Percentiles rank a stretch among this genome's conserved stretches.
Conservation (phyloP, 495 filamentous ascomycete species). For the Penicillium desertorum region DNA sequence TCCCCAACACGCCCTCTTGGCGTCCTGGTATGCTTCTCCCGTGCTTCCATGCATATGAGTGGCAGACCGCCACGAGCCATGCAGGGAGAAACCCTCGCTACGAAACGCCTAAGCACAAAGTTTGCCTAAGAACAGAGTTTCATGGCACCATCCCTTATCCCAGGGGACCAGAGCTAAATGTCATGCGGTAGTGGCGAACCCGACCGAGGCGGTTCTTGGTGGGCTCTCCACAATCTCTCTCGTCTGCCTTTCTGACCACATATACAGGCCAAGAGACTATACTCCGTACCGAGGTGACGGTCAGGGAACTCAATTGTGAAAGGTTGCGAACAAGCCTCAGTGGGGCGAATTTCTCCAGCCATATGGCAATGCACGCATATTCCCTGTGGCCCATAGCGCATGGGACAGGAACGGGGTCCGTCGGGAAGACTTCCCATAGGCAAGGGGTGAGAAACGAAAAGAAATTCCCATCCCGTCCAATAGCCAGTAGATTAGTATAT, state of each 20-base stretch:
- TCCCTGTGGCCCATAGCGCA: slow-evolving; percentile 10
- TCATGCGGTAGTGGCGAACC: background rate
- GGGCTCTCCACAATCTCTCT: background rate
- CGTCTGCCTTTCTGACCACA: background rate
- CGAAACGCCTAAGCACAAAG: background rate
- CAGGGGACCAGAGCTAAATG: background rate
- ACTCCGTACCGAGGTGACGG: background rate
- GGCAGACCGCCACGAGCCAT: slow-evolving; percentile 21
- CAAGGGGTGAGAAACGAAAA: slow-evolving; percentile 6
- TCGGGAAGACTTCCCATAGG: slow-evolving; percentile 23
- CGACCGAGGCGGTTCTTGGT: background rate
- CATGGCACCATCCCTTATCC: slow-evolving; percentile 8
- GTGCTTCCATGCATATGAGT: slow-evolving; percentile 36
- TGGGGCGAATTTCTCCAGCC: background rate
- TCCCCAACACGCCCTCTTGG: background rate
- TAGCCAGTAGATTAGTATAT: background rate
- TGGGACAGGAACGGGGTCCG: slow-evolving; percentile 21
- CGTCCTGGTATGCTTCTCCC: slow-evolving; percentile 28
- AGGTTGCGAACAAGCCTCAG: slow-evolving; percentile 10
- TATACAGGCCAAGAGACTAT: slow-evolving; percentile 4
- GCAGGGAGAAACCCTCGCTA: background rate
- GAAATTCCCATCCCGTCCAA: background rate
- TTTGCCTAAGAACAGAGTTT: background rate
- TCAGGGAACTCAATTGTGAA: background rate
- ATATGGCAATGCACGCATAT: slow-evolving; percentile 13